These are phyloP conservation scores for Neurospora terricola DNA, from an alignment of 495 filamentous ascomycete genomes.

Conservation along the genomic window DNA sequence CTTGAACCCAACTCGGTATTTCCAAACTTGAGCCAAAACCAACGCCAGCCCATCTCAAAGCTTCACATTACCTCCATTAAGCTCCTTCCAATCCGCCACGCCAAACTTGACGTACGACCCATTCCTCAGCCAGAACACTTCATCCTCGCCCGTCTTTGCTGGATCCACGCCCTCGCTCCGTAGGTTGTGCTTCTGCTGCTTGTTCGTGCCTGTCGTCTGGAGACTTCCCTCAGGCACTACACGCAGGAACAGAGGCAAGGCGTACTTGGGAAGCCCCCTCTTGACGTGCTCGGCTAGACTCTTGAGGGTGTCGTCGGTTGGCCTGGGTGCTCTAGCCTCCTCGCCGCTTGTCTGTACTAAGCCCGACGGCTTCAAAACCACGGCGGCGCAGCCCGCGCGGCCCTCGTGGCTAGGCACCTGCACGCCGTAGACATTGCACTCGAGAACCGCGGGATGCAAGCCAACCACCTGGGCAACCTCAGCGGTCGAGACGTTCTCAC, in stretches of 20 bases:
- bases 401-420: conserved; percentile 76
- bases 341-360: conserved; percentile 18
- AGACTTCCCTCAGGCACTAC: conserved; percentile 41
- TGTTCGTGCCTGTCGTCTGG: conserved; percentile 73
- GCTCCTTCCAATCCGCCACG: conserved; percentile 53
- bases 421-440: conserved; percentile 88
- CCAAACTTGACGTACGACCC: conserved; percentile 60
- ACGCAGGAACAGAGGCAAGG: conserved; percentile 69
- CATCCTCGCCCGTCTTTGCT: conserved; percentile 43
- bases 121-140: conserved; percentile 55
- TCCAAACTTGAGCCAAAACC: background rate
- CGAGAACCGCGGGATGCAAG: conserved; percentile 52
- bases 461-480: conserved; percentile 73
- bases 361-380: conserved; percentile 39
- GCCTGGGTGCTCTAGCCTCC: conserved; percentile 6
- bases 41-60: conserved; percentile 35
- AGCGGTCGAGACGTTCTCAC: conserved; percentile 81
- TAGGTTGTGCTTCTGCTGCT: conserved; percentile 70
- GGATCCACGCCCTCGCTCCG: conserved; percentile 68
- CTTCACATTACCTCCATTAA: conserved; percentile 60
- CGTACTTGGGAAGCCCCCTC: conserved; percentile 56
- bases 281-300: conserved; percentile 49
- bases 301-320: conserved; percentile 36
- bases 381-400: conserved; percentile 70
- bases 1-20: background rate